Percentiles rank a stretch among this genome's conserved stretches.
phyloP scores from a whole-genome alignment of 306 rosid species.

The Glycine latifolia region DNA sequence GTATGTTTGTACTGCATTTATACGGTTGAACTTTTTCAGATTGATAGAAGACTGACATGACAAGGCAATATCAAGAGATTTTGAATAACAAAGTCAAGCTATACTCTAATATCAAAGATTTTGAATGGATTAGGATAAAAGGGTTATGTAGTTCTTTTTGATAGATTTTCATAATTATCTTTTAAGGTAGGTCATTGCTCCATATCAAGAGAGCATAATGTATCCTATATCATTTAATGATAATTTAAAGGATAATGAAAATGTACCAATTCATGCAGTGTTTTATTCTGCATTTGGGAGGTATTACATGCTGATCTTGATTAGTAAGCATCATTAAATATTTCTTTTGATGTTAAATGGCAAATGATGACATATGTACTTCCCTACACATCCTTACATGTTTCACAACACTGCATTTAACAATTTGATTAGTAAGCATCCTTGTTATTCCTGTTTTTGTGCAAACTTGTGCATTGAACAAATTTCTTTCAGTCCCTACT shows the following conservation, averaged over 20 bases:
- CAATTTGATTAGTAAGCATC: too few relatives aligned
- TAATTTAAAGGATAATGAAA: background rate
- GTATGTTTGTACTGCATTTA: conserved; percentile 50
- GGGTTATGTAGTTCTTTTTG: too few relatives aligned
- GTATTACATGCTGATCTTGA: background rate
- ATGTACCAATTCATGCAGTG: conserved; percentile 1
- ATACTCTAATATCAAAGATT: too few relatives aligned
- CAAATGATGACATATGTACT: too few relatives aligned
- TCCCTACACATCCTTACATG: too few relatives aligned
- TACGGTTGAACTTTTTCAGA: background rate
- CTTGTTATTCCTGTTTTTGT: background rate
- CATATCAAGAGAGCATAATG: too few relatives aligned
- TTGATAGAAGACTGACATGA: background rate
- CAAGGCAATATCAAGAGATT: background rate
- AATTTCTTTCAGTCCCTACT: conserved; percentile 7
- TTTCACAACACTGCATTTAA: too few relatives aligned
- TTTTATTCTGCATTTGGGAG: background rate
- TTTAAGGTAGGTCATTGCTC: too few relatives aligned
- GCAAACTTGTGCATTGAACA: background rate
- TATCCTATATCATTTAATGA: background rate
- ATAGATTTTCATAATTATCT: too few relatives aligned
- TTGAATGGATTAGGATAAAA: too few relatives aligned
- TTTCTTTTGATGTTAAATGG: background rate
- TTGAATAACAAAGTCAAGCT: background rate
- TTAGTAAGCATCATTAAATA: background rate